A percentile compares a stretch with the other conserved stretches of the same genome.
These are phyloP conservation scores for Microsporum audouinii DNA, from an alignment of 2,329 filamentous ascomycete species.

Conservation along the genomic window DNA sequence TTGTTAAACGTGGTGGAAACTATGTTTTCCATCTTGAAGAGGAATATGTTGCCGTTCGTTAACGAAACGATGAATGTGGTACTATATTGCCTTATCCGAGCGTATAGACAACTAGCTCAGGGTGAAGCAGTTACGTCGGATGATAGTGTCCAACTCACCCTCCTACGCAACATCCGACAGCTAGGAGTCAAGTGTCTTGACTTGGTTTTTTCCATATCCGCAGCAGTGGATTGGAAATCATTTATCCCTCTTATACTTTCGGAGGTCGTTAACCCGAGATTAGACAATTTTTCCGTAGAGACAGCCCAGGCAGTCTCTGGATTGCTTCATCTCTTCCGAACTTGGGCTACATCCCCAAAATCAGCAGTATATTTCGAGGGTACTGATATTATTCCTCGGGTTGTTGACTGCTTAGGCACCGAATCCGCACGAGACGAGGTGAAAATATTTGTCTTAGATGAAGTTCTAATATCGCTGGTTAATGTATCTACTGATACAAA, in stretches of 20 bases:
- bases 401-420: slow-evolving; percentile 61
- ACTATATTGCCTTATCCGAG: slow-evolving; percentile 66
- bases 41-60: slow-evolving; percentile 57
- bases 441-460: slow-evolving; percentile 63
- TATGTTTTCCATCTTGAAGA: slow-evolving; percentile 72
- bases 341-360: slow-evolving; percentile 60
- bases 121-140: slow-evolving; percentile 14
- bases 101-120: slow-evolving; percentile 44
- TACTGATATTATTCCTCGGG: slow-evolving; percentile 48
- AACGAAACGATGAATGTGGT: slow-evolving; percentile 61
- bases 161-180: slow-evolving; percentile 41
- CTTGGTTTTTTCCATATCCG: slow-evolving; percentile 62
- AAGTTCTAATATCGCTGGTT: slow-evolving; percentile 60
- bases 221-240: slow-evolving; percentile 57
- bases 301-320: slow-evolving; percentile 83
- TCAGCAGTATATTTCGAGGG: slow-evolving; percentile 61
- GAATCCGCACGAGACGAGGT: slow-evolving; percentile 75
- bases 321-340: slow-evolving; percentile 65
- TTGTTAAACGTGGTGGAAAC: slow-evolving; percentile 84
- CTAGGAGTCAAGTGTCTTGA: slow-evolving; percentile 70
- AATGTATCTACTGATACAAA: slow-evolving; percentile 42
- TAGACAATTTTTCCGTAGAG: slow-evolving; percentile 69
- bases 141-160: slow-evolving; percentile 21
- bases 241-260: slow-evolving; percentile 61
- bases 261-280: slow-evolving; percentile 63